These are phyloP conservation scores for Oenanthe javanica DNA, from an alignment of 140 eudicot species.

Conservation along the genomic window DNA sequence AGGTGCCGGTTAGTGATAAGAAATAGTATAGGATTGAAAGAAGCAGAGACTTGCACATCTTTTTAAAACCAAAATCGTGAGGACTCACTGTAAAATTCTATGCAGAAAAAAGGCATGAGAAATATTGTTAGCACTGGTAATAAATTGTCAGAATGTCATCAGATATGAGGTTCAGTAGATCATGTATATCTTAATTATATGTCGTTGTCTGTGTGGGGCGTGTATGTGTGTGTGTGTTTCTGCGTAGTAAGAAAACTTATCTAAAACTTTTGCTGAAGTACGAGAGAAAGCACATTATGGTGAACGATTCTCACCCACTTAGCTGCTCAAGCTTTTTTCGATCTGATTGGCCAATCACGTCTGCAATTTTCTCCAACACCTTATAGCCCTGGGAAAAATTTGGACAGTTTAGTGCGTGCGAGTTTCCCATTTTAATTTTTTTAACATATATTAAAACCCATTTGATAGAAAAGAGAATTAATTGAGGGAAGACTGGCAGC, in stretches of 20 bases:
- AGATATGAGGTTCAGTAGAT: not conserved
- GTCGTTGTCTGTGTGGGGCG: not conserved
- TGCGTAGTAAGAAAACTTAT: not conserved
- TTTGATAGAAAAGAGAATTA: not conserved
- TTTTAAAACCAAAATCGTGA: no score
- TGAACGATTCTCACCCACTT: no score
- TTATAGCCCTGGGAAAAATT: no score
- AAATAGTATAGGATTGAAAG: not conserved
- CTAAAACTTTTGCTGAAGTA: not conserved
- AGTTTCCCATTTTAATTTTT: not conserved
- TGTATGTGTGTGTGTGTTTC: not conserved
- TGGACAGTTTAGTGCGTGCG: not conserved
- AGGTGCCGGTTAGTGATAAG: not conserved
- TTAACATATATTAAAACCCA: not conserved
- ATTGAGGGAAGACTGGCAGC: not conserved
- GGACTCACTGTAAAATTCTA: constrained; percentile 1
- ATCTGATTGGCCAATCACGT: no score
- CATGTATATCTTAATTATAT: not conserved
- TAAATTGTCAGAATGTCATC: not conserved
- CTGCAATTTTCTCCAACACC: no score
- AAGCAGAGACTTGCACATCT: no score
- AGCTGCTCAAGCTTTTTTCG: no score
- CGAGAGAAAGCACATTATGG: not conserved
- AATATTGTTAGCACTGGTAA: constrained; percentile 7
- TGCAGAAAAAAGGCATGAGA: constrained; percentile 33